A percentile compares a stretch with the other conserved stretches of the same genome.
Conservation (phyloP, 164 flowering plant genomes). For the Pachysandra terminalis region DNA sequence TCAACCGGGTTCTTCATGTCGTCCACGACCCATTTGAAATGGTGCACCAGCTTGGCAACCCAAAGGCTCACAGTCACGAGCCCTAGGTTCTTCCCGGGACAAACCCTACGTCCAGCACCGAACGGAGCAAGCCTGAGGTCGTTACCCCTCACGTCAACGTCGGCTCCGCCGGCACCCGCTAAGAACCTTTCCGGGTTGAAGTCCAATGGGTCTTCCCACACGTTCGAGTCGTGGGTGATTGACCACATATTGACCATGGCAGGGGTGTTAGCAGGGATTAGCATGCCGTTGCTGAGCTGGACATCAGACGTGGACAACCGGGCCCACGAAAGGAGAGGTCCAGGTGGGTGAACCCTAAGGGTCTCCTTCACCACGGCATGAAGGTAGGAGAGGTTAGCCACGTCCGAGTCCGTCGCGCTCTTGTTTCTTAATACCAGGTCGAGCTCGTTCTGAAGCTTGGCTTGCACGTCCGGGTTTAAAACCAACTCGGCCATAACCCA, state of each 20-base stretch:
- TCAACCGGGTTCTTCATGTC: conserved; percentile 30
- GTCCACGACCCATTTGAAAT: conserved; percentile 35
- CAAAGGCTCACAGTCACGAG: conserved; percentile 46
- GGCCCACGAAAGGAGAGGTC: conserved; percentile 73
- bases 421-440: conserved; percentile 3
- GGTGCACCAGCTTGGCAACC: conserved; percentile 48
- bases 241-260: conserved; percentile 78
- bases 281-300: conserved; percentile 47
- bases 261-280: conserved; percentile 41
- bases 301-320: conserved; percentile 47
- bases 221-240: conserved; percentile 39
- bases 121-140: conserved; percentile 61
- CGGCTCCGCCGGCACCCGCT: conserved; percentile 13
- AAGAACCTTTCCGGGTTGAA: conserved; percentile 54
- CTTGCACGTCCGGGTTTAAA: conserved; percentile 35
- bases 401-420: conserved; percentile 28
- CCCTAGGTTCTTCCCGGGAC: conserved; percentile 57
- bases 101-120: conserved; percentile 59
- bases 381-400: conserved; percentile 33
- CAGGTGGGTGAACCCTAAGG: conserved; percentile 60
- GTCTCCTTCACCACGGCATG: conserved; percentile 55
- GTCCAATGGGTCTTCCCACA: conserved; percentile 38
- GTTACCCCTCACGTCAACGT: conserved; percentile 40
- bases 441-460: conserved; percentile 36
- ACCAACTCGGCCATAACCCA: conserved; percentile 64